Conservation (phyloP, 2,329 filamentous ascomycete species). For the Alternaria infectoria region DNA sequence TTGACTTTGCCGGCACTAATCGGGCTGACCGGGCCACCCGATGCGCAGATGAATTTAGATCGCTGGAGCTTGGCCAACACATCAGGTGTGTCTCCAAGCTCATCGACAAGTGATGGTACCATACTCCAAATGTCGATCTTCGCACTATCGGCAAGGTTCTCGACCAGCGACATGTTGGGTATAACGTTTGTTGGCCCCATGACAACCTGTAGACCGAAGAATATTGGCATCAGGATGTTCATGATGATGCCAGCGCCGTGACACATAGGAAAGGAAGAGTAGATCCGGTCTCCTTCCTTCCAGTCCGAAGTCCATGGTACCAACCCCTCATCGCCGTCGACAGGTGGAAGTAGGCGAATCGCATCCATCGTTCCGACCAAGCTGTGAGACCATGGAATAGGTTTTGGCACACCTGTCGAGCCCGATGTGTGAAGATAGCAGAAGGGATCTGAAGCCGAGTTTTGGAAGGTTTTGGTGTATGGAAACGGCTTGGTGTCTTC, state of each 20-base stretch:
- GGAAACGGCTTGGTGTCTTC: constrained; percentile 14
- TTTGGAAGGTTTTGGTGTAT: constrained; percentile 26
- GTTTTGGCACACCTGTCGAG: constrained; percentile 46
- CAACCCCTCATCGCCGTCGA: constrained; percentile 33
- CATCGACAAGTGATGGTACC: constrained; percentile 33
- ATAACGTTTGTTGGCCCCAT: constrained; percentile 46
- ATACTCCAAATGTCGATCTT: constrained; percentile 40
- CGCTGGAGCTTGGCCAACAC: constrained; percentile 26
- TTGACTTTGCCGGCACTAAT: constrained; percentile 24
- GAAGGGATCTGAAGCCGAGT: constrained; percentile 29
- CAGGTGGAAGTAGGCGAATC: constrained; percentile 42
- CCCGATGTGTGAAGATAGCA: constrained; percentile 46
- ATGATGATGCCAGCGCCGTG: constrained; percentile 51
- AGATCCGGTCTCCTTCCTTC: constrained; percentile 29
- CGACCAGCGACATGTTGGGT: constrained; percentile 47
- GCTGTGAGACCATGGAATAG: constrained; percentile 43
- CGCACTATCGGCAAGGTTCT: constrained; percentile 40
- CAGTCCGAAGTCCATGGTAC: constrained; percentile 28
- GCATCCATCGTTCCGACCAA: constrained; percentile 48
- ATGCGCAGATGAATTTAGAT: constrained; percentile 41
- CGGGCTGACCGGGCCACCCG: constrained; percentile 38
- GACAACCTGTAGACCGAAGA: constrained; percentile 47
- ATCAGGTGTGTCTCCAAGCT: constrained; percentile 27
- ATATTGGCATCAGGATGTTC: constrained; percentile 49
- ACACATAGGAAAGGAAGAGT: constrained; percentile 48